Evolutionary conservation across 192 early-diverging fungal genomes (phyloP).

Genomic region (Oehlia diaphana): DNA sequence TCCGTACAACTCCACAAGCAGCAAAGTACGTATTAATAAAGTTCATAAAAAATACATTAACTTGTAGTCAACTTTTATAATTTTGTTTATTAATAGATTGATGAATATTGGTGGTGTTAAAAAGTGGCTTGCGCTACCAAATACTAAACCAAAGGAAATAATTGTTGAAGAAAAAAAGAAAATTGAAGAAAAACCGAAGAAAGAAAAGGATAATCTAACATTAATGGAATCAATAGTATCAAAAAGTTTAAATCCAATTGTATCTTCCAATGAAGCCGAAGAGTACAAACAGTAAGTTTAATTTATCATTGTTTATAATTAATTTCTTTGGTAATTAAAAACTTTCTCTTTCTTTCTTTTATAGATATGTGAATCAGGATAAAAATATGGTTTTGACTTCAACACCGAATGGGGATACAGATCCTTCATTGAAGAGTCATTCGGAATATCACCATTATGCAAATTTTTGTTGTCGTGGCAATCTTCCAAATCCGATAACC

Average conservation of each 20-base stretch:
- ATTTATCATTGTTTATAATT: not conserved
- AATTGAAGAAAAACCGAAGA: conserved; percentile 39
- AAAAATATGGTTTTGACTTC: conserved; percentile 34
- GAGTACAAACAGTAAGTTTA: conserved; percentile 59
- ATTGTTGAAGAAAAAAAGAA: conserved; percentile 42
- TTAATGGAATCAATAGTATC: conserved; percentile 46
- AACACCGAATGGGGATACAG: conserved; percentile 7
- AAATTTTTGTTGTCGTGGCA: conserved; percentile 35
- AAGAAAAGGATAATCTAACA: conserved; percentile 42
- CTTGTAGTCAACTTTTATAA: not conserved
- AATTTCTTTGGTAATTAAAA: not conserved
- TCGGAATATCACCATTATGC: conserved; percentile 45
- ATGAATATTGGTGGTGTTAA: conserved; percentile 29
- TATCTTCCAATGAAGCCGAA: conserved; percentile 49
- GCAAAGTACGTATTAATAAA: not conserved
- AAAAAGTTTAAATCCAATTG: conserved; percentile 55
- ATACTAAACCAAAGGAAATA: conserved; percentile 34
- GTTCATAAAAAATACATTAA: not conserved
- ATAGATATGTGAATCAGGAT: conserved; percentile 47
- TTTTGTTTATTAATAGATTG: not conserved
- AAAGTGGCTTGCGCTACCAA: conserved; percentile 35
- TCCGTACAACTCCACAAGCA: conserved; percentile 25
- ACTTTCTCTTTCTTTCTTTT: not conserved
- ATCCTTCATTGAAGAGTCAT: conserved; percentile 26
- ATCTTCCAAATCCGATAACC: conserved; percentile 31